These are phyloP conservation scores for Psilocybe tampanensis DNA, from an alignment of 768 basidiomycete species.

Conservation along the genomic window DNA sequence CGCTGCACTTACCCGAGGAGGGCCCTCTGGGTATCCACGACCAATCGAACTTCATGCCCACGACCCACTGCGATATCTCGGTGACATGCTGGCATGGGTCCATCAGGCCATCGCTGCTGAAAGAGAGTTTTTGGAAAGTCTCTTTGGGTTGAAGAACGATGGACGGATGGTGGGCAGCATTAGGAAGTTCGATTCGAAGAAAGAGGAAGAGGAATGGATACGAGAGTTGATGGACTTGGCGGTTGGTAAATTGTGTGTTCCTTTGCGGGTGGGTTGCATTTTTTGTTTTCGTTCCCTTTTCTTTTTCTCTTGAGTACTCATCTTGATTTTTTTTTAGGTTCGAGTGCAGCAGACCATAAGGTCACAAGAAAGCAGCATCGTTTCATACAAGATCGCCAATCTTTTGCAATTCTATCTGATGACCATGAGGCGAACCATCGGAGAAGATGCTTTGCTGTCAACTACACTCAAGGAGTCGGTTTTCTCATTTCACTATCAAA, in stretches of 20 bases:
- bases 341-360: slow-evolving; percentile 93
- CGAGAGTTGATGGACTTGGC: slow-evolving; percentile 78
- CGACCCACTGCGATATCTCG: slow-evolving; percentile 94
- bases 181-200: slow-evolving; percentile 48
- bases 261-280: slow-evolving; percentile 68
- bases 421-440: slow-evolving; percentile 93
- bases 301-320: neutral
- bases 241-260: slow-evolving; percentile 82
- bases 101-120: slow-evolving; percentile 96
- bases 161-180: slow-evolving; percentile 79
- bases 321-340: slow-evolving; percentile 44
- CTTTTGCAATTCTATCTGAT: slow-evolving; percentile 93
- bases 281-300: neutral
- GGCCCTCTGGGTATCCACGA: slow-evolving; percentile 80
- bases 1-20: slow-evolving; percentile 86
- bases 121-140: slow-evolving; percentile 86
- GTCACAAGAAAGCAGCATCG: slow-evolving; percentile 91
- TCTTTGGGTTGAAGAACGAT: slow-evolving; percentile 74
- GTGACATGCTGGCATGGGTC: slow-evolving; percentile 99
- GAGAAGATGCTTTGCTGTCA: slow-evolving; percentile 77
- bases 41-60: slow-evolving; percentile 98
- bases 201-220: slow-evolving; percentile 79
- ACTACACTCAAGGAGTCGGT: slow-evolving; percentile 79
- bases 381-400: slow-evolving; percentile 91
- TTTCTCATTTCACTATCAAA: neutral